A percentile compares a stretch with the other conserved stretches of the same genome.
Evolutionary conservation across 495 filamentous ascomycete genomes (phyloP).

Genomic region (Polyplosphaeria fusca): DNA sequence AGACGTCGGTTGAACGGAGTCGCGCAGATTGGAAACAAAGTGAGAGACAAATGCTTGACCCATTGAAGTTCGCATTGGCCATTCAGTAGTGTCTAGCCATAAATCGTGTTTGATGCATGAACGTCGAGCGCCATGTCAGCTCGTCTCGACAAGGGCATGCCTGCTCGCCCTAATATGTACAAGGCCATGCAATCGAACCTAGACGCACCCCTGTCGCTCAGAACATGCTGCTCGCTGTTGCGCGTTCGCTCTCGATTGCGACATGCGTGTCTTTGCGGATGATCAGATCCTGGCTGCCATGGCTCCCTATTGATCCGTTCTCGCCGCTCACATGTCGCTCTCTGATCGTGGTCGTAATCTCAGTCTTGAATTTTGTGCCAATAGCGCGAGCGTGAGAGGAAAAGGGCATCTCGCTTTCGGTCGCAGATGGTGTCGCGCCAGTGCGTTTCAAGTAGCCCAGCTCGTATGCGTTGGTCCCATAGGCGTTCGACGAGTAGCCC

Average conservation of each 20-base stretch:
- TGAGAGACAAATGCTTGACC: too few species aligned
- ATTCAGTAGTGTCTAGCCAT: too few species aligned
- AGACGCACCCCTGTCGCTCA: too few species aligned
- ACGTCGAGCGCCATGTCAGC: too few species aligned
- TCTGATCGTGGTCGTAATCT: neutral
- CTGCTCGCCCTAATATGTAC: too few species aligned
- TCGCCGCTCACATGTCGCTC: neutral
- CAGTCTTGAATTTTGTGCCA: neutral
- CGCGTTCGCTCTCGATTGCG: slow-evolving; percentile 5
- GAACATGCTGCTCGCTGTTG: neutral
- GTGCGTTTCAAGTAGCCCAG: neutral
- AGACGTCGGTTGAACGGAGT: too few species aligned
- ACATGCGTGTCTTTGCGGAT: slow-evolving; percentile 8
- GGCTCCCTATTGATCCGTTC: neutral
- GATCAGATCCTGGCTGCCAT: slow-evolving; percentile 19
- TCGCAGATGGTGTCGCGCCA: neutral
- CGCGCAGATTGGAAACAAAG: too few species aligned
- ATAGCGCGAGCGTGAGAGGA: neutral
- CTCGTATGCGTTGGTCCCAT: neutral
- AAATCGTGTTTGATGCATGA: too few species aligned
- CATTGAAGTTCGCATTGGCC: too few species aligned
- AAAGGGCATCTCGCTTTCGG: neutral
- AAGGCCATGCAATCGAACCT: too few species aligned
- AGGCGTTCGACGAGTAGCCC: neutral
- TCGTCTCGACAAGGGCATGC: too few species aligned